Evolutionary conservation across 352 stramenopile genomes (phyloP).

Genomic region (Phytophthora parvispora): DNA sequence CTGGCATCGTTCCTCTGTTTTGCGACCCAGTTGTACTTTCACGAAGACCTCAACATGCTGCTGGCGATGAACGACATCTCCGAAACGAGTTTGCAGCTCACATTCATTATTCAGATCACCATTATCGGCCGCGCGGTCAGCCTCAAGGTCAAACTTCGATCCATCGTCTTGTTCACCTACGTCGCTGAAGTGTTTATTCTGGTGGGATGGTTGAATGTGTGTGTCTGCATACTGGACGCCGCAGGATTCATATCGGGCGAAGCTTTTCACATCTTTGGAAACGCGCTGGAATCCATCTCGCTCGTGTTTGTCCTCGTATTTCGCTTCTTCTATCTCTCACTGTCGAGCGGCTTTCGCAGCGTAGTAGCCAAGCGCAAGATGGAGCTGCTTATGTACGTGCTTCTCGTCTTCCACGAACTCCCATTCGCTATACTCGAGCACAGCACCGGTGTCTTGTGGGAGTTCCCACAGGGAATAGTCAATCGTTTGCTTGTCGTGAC

Average conservation of each 20-base stretch:
- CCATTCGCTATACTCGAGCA: slow-evolving; percentile 16
- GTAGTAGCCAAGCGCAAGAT: slow-evolving; percentile 14
- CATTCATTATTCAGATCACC: slow-evolving; percentile 44
- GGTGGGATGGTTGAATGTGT: slow-evolving; percentile 2
- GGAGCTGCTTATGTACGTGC: slow-evolving; percentile 21
- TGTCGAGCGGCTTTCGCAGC: slow-evolving; percentile 1
- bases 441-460: slow-evolving; percentile 15
- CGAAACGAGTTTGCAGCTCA: slow-evolving; percentile 31
- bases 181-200: neutral
- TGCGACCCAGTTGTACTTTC: slow-evolving; percentile 21
- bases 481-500: slow-evolving; percentile 20
- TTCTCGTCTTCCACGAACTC: slow-evolving; percentile 22
- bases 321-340: slow-evolving; percentile 31
- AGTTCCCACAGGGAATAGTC: slow-evolving; percentile 17
- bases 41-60: slow-evolving; percentile 7
- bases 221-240: neutral
- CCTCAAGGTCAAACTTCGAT: too few relatives aligned
- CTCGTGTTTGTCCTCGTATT: slow-evolving; percentile 24
- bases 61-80: slow-evolving; percentile 39
- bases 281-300: slow-evolving; percentile 20
- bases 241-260: neutral
- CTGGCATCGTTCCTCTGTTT: slow-evolving; percentile 29
- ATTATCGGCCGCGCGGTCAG: too few relatives aligned
- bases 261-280: slow-evolving; percentile 1
- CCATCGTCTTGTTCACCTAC: too few relatives aligned